Base-by-base conservation (phyloP, 176 grass and related monocot genomes). In the Ananas comosus region DNA sequence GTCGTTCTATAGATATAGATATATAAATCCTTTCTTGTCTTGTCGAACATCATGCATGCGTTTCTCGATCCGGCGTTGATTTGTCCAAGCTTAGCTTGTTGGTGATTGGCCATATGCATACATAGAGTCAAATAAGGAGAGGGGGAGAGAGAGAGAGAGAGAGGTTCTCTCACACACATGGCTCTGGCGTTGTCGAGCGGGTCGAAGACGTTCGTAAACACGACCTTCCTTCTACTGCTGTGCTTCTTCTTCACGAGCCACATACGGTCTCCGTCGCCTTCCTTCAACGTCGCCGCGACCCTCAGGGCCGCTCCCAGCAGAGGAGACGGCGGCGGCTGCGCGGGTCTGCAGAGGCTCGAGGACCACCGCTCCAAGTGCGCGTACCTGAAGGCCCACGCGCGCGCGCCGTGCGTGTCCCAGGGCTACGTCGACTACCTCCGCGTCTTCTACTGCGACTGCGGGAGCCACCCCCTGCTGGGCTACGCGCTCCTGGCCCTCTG, bases 191-290 rank as follows among this genome's bases (percentile, higher is more conserved):
- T n/a, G 12, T 65, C 0, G 49, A 25, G 67, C 11, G 68, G 29
- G 9, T 66, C 64, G 77, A 95, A 90, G 86, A 84, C 76, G 12
- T 64, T 74, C 11, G 51, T 53, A 70, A 70, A 70, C 68, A 70
- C 68, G 24, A 29, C 68, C 13, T 70, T 70, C 68, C 49, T 70
- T 23, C 21, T 70, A 2, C 56, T 61, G 24, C 49, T 70, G 50
- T 70, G 68, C 21, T 70, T 70, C 68, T 70, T 70, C 68, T 70
- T 70, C 21, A 70, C 68, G 12, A 70, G 50, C 50, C 68, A 70
- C 50, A 70, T 70, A 24, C 51, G 68, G 21, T 70, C 68, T 53
- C 68, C 68, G 23, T 70, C 68, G 12, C 68, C 68, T n/a, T 53
- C 50, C 18, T 70, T 70, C 19, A 51, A 70, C 50, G 22, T 70